Conservation (phyloP, 75 land plant genomes). For the Larix kaempferi region DNA sequence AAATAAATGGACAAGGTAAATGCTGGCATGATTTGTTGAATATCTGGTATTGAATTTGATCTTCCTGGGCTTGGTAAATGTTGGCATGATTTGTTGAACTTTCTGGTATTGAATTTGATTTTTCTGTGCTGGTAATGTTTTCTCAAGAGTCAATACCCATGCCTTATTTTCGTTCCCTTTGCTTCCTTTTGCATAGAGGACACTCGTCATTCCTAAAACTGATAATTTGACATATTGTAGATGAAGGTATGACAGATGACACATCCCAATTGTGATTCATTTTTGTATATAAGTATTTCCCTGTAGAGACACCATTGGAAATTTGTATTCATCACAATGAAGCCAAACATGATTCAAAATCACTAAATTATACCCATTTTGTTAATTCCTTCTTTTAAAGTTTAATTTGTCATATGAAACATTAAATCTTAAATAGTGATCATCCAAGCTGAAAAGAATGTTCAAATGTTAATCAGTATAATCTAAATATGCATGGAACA, state of each 20-base stretch:
- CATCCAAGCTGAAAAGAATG: too few relatives aligned
- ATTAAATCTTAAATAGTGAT: too few relatives aligned
- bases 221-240: background rate
- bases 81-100: background rate
- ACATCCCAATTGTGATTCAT: background rate
- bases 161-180: too few relatives aligned
- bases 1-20: slow-evolving; percentile 91
- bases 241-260: background rate
- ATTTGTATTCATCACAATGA: background rate
- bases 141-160: background rate
- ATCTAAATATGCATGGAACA: background rate
- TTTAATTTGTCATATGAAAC: background rate
- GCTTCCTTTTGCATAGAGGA: background rate
- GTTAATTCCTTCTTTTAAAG: background rate
- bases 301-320: background rate
- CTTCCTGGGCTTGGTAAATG: slow-evolving; percentile 34
- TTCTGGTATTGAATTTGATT: background rate
- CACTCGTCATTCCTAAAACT: background rate
- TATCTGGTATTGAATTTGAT: background rate
- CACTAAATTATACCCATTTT: background rate
- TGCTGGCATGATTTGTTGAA: background rate
- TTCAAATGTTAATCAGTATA: background rate
- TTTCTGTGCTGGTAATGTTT: background rate
- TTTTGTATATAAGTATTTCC: background rate
- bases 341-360: background rate